phyloP scores from a whole-genome alignment of 192 early-diverging fungal species.

The Umbelopsis vinacea region DNA sequence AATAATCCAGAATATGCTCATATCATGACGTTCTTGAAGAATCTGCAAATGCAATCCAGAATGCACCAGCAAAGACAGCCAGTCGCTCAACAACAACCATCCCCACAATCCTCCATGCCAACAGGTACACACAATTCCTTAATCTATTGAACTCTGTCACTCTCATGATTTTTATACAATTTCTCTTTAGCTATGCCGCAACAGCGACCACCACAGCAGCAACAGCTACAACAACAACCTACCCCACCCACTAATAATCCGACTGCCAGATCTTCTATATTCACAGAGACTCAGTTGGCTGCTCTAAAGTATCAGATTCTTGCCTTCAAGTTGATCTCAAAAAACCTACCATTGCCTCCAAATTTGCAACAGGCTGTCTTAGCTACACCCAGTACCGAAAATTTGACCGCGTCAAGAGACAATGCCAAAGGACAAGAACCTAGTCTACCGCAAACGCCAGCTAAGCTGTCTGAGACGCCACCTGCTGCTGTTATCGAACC shows the following conservation, averaged over 20 bases:
- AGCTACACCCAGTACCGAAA: slow-evolving; percentile 17
- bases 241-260: slow-evolving; percentile 5
- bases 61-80: slow-evolving; percentile 23
- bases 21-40: slow-evolving; percentile 62
- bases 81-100: slow-evolving; percentile 1
- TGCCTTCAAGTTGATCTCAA: slow-evolving; percentile 81
- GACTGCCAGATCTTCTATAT: slow-evolving; percentile 31
- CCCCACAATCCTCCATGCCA: background rate
- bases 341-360: slow-evolving; percentile 78
- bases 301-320: slow-evolving; percentile 82
- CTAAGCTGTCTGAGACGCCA: slow-evolving; percentile 51
- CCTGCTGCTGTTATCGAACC: slow-evolving; percentile 31
- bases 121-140: background rate
- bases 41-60: slow-evolving; percentile 38
- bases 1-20: slow-evolving; percentile 77
- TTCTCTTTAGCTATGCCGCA: slow-evolving; percentile 23
- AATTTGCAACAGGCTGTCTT: slow-evolving; percentile 76
- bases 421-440: background rate
- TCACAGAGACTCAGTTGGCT: slow-evolving; percentile 66
- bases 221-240: slow-evolving; percentile 23
- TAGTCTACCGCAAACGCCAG: slow-evolving; percentile 39
- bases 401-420: background rate
- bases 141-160: background rate
- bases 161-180: background rate
- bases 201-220: slow-evolving; percentile 43